Conservation (phyloP, 2,329 filamentous ascomycete species). For the Alternaria triticina region DNA sequence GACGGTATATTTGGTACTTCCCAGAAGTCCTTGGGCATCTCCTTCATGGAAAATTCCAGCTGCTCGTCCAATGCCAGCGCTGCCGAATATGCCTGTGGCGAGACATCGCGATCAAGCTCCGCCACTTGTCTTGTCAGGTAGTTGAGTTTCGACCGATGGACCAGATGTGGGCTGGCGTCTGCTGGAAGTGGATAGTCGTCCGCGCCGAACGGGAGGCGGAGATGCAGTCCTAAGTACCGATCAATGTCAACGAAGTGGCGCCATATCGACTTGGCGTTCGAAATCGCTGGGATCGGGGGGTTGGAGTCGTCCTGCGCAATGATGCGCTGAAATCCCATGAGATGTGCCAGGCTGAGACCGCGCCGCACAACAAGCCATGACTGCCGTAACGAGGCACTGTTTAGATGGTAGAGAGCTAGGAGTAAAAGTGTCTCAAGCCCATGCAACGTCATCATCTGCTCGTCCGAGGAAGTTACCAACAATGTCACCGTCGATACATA, state of each 20-base stretch:
- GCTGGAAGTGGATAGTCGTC: slow-evolving; percentile 38
- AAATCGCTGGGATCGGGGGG: slow-evolving; percentile 33
- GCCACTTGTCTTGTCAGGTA: slow-evolving; percentile 31
- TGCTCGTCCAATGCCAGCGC: slow-evolving; percentile 43
- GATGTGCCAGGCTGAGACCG: slow-evolving; percentile 43
- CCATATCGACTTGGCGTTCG: slow-evolving; percentile 39
- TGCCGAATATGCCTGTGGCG: slow-evolving; percentile 39
- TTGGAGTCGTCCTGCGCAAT: slow-evolving; percentile 26
- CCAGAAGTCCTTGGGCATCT: slow-evolving; percentile 44
- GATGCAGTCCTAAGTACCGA: slow-evolving; percentile 41
- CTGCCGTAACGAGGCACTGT: slow-evolving; percentile 40
- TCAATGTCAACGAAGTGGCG: slow-evolving; percentile 40
- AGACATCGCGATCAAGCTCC: slow-evolving; percentile 39
- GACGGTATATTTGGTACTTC: slow-evolving; percentile 45
- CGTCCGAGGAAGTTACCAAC: slow-evolving; percentile 40
- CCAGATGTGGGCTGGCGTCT: slow-evolving; percentile 23
- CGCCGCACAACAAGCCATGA: slow-evolving; percentile 43
- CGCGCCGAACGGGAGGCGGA: slow-evolving; percentile 44
- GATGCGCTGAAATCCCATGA: slow-evolving; percentile 48
- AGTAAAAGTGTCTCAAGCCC: slow-evolving; percentile 43
- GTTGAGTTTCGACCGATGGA: slow-evolving; percentile 35
- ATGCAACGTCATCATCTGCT: slow-evolving; percentile 44
- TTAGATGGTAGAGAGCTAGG: slow-evolving; percentile 39
- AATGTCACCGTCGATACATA: slow-evolving; percentile 41
- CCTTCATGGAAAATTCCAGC: slow-evolving; percentile 37